Base-by-base conservation (phyloP, 495 filamentous ascomycete species). In the Cenococcum geophilum region DNA sequence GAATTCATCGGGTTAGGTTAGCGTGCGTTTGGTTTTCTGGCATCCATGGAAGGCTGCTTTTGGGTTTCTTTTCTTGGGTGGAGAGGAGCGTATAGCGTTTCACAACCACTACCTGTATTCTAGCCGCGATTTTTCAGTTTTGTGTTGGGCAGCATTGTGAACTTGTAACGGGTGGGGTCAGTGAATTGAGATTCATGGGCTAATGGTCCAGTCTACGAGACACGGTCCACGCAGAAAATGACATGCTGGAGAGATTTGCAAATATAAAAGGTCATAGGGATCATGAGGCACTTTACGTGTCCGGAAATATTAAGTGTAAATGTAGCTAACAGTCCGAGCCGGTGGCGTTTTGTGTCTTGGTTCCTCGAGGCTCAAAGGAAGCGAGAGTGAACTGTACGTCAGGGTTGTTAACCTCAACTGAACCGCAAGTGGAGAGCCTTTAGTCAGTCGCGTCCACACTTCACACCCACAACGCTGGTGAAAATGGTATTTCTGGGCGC, bases 21-120 rank as follows among this genome's bases (percentile, higher is more conserved):
- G 66, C 61, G 61, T 57, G 58, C 59, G 42, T 54, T 25, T 57
- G 61, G 25, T 32, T 57, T 62, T 49, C 25, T 42, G 62, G 59
- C 66, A 65, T 64, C 53, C 25, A 23, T 25, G 49, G 61, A 55
- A 4, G 55, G 55, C 55, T 55, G 54, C 21, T 60, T 57, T 49
- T 58, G 49, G 60, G 59, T 42, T 56, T 53, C 34, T 34, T 50
- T 55, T 23, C 43, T 35, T 60, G 35, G 55, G 35, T 18, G 14
- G 20, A 36, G 18, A 56, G n/a, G 53, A n/a, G 25, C 53, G 16
- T 56, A 20, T n/a, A 36, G 14, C 36, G 20, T 12, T 18, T 43
- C 34, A 22, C 18, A n/a, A 11, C 53, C 32, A 36, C 20, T 32
- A 52, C 53, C 36, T 56, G 53, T 56, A 56, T 56, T 56, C 53